Evolutionary conservation across 2,329 filamentous ascomycete species (phyloP).

Genomic region (Xylaria sp.): DNA sequence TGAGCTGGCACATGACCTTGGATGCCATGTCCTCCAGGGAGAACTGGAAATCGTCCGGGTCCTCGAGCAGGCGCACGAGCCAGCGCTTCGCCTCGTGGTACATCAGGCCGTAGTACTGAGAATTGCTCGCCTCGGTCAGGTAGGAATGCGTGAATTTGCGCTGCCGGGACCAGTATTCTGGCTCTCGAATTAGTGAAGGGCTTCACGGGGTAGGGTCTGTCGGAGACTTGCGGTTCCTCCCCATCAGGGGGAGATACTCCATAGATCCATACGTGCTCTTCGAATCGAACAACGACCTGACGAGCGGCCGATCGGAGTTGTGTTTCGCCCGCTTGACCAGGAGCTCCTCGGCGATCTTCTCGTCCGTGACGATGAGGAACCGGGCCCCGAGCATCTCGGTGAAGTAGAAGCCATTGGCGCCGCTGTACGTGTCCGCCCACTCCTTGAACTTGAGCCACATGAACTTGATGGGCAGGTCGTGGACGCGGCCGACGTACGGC

Average conservation of each 20-base stretch:
- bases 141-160: constrained; percentile 55
- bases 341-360: constrained; percentile 55
- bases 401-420: constrained; percentile 38
- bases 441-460: constrained; percentile 58
- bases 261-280: constrained; percentile 58
- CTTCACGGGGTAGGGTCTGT: not conserved
- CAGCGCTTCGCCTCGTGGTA: constrained; percentile 58
- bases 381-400: constrained; percentile 40
- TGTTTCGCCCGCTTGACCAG: constrained; percentile 54
- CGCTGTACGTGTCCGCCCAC: constrained; percentile 39
- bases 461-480: constrained; percentile 50
- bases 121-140: constrained; percentile 44
- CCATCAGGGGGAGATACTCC: constrained; percentile 60
- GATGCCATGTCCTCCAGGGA: constrained; percentile 59
- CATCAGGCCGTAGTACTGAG: constrained; percentile 44
- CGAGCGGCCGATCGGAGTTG: constrained; percentile 52
- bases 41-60: constrained; percentile 53
- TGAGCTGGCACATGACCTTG: constrained; percentile 58
- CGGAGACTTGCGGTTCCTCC: constrained; percentile 51
- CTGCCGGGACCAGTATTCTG: constrained; percentile 59
- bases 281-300: constrained; percentile 55
- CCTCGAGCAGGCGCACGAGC: constrained; percentile 50
- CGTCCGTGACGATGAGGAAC: constrained; percentile 51
- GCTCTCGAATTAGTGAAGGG: constrained; percentile 1
- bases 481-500: constrained; percentile 44